Conservation (phyloP, 2,329 filamentous ascomycete genomes). For the Epichloe bromicola region DNA sequence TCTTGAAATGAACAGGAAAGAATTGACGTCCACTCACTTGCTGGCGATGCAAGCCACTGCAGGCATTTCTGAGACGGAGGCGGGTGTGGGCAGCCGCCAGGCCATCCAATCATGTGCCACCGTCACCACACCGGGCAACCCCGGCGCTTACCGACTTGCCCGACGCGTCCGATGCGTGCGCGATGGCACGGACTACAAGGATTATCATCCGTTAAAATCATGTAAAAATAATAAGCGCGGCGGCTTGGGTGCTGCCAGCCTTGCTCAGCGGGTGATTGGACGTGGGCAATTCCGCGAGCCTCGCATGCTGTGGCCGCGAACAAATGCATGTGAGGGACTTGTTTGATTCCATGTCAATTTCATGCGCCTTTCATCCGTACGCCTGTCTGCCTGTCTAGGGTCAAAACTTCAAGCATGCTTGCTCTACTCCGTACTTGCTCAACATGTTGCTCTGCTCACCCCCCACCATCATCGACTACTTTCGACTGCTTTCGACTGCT, state of each 20-base stretch:
- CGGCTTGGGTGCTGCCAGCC: too few relatives aligned
- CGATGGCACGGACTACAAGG: not conserved
- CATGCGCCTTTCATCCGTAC: conserved; percentile 22
- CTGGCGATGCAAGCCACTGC: not conserved
- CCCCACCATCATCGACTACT: not conserved
- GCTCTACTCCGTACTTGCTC: not conserved
- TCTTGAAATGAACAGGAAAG: not conserved
- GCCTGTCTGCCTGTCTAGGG: conserved; percentile 31
- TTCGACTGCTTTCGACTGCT: not conserved
- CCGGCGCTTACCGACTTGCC: conserved; percentile 4
- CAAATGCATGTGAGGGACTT: conserved; percentile 2
- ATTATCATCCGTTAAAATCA: not conserved
- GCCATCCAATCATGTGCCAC: conserved; percentile 11
- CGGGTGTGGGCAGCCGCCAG: conserved; percentile 12
- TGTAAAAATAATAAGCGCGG: not conserved
- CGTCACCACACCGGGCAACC: not conserved
- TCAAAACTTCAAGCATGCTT: conserved; percentile 19
- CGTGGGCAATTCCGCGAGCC: too few relatives aligned
- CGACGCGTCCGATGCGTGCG: too few relatives aligned
- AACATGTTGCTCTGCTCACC: not conserved
- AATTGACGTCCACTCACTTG: not conserved
- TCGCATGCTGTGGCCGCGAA: too few relatives aligned
- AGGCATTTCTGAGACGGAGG: conserved; percentile 8
- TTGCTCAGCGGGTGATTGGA: not conserved
- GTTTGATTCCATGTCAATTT: conserved; percentile 21